These are phyloP conservation scores for Monilinia fructicola DNA, from an alignment of 2,329 filamentous ascomycete species.

Conservation along the genomic window DNA sequence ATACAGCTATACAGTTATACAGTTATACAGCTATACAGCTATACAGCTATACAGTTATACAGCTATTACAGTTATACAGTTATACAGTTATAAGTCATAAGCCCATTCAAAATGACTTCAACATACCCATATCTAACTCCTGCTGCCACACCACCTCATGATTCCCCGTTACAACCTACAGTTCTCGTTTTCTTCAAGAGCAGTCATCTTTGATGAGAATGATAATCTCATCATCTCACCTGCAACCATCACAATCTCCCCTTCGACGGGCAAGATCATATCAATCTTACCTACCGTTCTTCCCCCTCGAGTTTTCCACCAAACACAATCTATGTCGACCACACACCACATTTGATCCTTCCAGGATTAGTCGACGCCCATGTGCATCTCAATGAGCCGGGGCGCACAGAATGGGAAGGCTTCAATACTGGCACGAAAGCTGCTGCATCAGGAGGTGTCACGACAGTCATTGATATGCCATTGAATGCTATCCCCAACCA, in stretches of 20 bases:
- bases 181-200: conserved; percentile 81
- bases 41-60: too few species aligned
- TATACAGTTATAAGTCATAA: too few species aligned
- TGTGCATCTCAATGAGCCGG: conserved; percentile 96
- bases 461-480: conserved; percentile 96
- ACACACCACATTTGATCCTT: conserved; percentile 80
- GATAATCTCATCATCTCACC: conserved; percentile 65
- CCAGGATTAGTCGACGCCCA: conserved; percentile 95
- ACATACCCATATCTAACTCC: conserved; percentile 37
- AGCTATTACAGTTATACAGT: too few species aligned
- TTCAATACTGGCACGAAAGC: conserved; percentile 94
- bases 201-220: conserved; percentile 71
- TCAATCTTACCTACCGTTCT: conserved; percentile 72
- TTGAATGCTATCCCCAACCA: conserved; percentile 96
- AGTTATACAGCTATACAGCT: too few species aligned
- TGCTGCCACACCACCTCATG: conserved; percentile 36
- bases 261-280: conserved; percentile 78
- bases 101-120: conserved; percentile 29
- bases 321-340: conserved; percentile 73
- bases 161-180: conserved; percentile 52
- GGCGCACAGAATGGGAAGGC: conserved; percentile 96
- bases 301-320: conserved; percentile 73
- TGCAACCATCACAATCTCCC: conserved; percentile 79
- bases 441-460: conserved; percentile 92
- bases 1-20: too few species aligned